phyloP scores from a whole-genome alignment of 2,329 filamentous ascomycete genomes.

The Exophiala sp. region DNA sequence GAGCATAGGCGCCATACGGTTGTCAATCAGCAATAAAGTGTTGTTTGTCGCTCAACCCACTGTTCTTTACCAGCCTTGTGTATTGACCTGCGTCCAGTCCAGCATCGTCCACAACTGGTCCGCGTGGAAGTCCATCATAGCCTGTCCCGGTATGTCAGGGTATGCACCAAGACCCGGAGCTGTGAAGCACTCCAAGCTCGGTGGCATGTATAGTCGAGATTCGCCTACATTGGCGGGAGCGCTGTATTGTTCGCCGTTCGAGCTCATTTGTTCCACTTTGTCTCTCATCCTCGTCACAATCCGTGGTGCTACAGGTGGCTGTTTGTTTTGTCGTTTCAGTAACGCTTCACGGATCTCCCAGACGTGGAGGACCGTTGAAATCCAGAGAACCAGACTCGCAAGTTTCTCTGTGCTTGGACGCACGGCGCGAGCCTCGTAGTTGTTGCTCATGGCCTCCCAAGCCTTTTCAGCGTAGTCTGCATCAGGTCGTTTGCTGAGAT shows the following conservation, averaged over 20 bases:
- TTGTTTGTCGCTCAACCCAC: too few relatives aligned
- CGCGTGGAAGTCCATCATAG: constrained; percentile 18
- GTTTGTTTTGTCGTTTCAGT: constrained; percentile 4
- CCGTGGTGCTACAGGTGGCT: neutral
- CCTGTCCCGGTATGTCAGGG: constrained; percentile 17
- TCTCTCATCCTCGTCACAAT: constrained; percentile 11
- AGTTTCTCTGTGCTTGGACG: constrained; percentile 4
- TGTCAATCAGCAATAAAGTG: too few relatives aligned
- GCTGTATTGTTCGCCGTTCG: too few relatives aligned
- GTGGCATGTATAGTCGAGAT: constrained; percentile 25
- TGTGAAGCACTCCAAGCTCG: constrained; percentile 8
- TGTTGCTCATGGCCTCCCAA: constrained; percentile 48
- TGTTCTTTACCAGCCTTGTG: neutral
- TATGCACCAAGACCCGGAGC: neutral
- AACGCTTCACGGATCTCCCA: constrained; percentile 37
- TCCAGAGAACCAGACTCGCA: constrained; percentile 34
- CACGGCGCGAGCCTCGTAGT: constrained; percentile 38
- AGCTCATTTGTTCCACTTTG: too few relatives aligned
- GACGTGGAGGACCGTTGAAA: constrained; percentile 39
- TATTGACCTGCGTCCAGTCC: neutral
- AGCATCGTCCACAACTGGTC: constrained; percentile 19
- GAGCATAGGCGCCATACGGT: too few relatives aligned
- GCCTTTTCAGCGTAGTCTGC: constrained; percentile 33
- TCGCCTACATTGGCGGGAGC: constrained; percentile 32
- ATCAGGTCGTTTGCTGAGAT: constrained; percentile 39